These are phyloP conservation scores for Paraleonurus japonicus DNA, from an alignment of 257 asterid species.

Conservation along the genomic window DNA sequence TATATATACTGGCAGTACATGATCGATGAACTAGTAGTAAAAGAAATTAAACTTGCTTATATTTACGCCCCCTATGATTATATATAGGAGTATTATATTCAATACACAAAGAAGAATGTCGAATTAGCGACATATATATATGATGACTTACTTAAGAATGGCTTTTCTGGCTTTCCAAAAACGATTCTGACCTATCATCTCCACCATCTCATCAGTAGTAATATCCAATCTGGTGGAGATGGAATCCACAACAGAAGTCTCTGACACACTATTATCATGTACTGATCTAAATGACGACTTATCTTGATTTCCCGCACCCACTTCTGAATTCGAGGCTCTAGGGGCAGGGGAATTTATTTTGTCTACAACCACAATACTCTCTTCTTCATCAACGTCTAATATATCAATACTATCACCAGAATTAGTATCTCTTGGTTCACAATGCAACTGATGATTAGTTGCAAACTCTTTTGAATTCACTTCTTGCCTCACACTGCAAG, in stretches of 20 bases:
- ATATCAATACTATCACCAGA: conserved; percentile 24
- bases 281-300: conserved; percentile 31
- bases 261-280: conserved; percentile 48
- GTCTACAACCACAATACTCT: conserved; percentile 17
- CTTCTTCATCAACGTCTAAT: conserved; percentile 26
- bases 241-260: conserved; percentile 66
- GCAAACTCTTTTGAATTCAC: conserved; percentile 30
- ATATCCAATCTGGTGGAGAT: conserved; percentile 41
- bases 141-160: conserved; percentile 72
- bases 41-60: neutral
- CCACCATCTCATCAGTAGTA: conserved; percentile 86
- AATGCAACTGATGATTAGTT: conserved; percentile 15
- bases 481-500: conserved; percentile 30
- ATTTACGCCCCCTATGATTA: no score
- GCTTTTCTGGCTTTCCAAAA: conserved; percentile 96
- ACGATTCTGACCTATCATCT: conserved; percentile 70
- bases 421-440: conserved; percentile 28
- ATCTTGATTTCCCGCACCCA: conserved; percentile 39
- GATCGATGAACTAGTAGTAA: no score
- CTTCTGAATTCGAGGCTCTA: conserved; percentile 31
- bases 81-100: no score
- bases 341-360: conserved; percentile 15
- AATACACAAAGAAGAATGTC: no score
- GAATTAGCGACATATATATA: neutral
- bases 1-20: no score